Evolutionary conservation across 1,284 basidiomycete species (phyloP), one percentile per base, ranked within the genome.

Genomic region (Neotropicomus parvogracilis): DNA sequence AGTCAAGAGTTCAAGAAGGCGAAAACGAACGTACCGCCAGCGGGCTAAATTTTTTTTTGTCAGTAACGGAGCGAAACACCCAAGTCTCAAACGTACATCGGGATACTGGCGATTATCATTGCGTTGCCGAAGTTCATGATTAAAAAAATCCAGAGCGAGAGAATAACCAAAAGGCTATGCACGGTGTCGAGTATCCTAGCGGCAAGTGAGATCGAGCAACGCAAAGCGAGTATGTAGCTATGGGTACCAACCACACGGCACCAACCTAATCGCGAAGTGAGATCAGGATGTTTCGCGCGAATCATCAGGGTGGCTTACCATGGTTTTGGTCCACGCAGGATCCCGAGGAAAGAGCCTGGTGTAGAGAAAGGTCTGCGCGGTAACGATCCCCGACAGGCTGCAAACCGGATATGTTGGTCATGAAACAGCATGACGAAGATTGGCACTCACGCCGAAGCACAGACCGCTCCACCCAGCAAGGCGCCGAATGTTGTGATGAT

Each of bases 371-470:
- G 62, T 62, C 52, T 77, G 75, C 10, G 71, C 68, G 13, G 64
- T 54, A 4, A 71, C 72, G n/a, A 74, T 55, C 16, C 75, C 75
- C 4, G 73, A 73, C 40, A 77, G 64, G 8, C 75, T 77, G 42
- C 11, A 43, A 26, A 45, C 16, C 36, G 5, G 20, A 17, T 4
- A 28, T 12, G 41, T 40, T 27, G 2, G n/a, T 9, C 11, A 13
- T 38, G 8, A 35, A 26, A 26, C 26, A 24, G 35, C 16, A 28
- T 10, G 27, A 26, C 12, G 2, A 24, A 6, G 14, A 26, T 3
- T 2, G 20, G 29, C 4, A 49, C 53, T 45, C 31, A 69, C 74
- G 29, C 54, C 63, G 75, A 65, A 16, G 74, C 74, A 29, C 69
- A 51, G 38, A 77, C 62, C 28, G 68, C 71, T 14, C 75, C 75